Evolutionary conservation across 257 asterid genomes (phyloP).

Genomic region (Solanum habrochaites): DNA sequence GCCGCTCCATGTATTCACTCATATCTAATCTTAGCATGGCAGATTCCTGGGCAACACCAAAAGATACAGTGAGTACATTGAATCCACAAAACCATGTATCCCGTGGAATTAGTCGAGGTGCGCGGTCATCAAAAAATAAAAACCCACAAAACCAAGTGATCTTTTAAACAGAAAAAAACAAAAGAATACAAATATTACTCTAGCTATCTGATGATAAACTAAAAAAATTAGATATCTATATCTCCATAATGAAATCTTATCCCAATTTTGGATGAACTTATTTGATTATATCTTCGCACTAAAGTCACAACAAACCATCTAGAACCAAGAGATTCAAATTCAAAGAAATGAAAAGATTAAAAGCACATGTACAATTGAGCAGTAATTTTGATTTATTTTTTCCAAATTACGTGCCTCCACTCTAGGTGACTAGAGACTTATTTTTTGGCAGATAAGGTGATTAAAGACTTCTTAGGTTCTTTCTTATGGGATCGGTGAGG

Average conservation of each 20-base stretch:
- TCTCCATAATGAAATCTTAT: background rate
- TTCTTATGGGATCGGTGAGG: background rate
- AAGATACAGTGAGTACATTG: background rate
- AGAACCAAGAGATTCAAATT: background rate
- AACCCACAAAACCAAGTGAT: background rate
- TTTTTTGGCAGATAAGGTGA: background rate
- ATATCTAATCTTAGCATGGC: conserved; percentile 95
- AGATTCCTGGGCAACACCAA: conserved; percentile 45
- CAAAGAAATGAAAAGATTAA: background rate
- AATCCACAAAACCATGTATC: background rate
- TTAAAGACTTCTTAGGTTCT: background rate
- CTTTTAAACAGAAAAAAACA: background rate
- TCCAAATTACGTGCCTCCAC: background rate
- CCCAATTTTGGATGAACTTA: background rate
- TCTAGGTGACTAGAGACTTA: background rate
- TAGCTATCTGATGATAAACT: background rate
- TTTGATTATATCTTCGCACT: background rate
- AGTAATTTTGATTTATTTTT: background rate
- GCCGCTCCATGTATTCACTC: conserved; percentile 99
- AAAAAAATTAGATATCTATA: background rate
- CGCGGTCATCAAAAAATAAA: background rate
- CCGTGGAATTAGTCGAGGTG: background rate
- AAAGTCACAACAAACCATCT: background rate
- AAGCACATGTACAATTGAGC: background rate
- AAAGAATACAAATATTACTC: background rate